phyloP scores from a whole-genome alignment of 805 yeast species.

The Saccharomyces eubayanus region DNA sequence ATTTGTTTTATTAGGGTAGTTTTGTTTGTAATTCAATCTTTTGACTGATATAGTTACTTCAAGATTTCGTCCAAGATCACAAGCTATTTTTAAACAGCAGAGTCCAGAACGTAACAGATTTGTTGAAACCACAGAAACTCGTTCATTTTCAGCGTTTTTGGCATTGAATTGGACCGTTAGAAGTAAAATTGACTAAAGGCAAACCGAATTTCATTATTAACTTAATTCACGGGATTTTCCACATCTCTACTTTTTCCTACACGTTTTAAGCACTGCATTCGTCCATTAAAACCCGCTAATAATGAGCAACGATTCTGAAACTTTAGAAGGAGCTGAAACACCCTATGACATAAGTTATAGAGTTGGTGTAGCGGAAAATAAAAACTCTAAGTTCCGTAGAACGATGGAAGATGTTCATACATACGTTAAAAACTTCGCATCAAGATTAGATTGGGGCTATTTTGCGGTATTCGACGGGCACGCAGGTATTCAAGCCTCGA shows the following conservation, averaged over 20 bases:
- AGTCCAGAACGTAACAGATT: background rate
- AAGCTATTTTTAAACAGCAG: background rate
- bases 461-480: slow-evolving; percentile 96
- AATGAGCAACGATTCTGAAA: slow-evolving; percentile 2
- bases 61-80: background rate
- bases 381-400: slow-evolving; percentile 68
- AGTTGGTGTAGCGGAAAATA: slow-evolving; percentile 90
- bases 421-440: slow-evolving; percentile 87
- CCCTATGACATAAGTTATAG: slow-evolving; percentile 51
- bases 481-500: slow-evolving; percentile 87
- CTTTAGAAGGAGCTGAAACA: background rate
- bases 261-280: background rate
- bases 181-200: background rate
- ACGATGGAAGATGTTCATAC: slow-evolving; percentile 97
- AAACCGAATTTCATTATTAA: background rate
- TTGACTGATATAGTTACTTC: background rate
- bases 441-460: slow-evolving; percentile 83
- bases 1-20: background rate
- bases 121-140: background rate
- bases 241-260: background rate
- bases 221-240: background rate
- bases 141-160: background rate
- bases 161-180: background rate
- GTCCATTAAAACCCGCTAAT: background rate
- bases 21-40: background rate